Evolutionary conservation across 2,329 filamentous ascomycete species (phyloP).

Genomic region (Allantophomopsis lycopodina): DNA sequence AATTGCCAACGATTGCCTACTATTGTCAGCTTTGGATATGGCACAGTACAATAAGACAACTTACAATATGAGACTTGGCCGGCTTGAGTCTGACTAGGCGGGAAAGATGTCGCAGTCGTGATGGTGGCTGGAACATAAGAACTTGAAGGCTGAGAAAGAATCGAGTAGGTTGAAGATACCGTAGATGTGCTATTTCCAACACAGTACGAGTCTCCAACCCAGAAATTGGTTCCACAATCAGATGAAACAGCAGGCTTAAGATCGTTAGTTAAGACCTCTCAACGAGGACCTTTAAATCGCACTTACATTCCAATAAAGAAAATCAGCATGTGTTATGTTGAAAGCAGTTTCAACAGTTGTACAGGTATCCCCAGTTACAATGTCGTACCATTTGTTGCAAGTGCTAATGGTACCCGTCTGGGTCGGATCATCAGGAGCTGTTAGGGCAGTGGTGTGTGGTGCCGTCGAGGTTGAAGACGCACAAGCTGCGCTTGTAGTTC

Average conservation of each 20-base stretch:
- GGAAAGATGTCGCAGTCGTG: conserved; percentile 4
- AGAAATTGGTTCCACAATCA: too few species aligned
- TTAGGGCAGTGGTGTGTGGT: conserved; percentile 3
- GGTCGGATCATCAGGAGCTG: too few species aligned
- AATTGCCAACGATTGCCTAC: background rate
- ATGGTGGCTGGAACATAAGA: conserved; percentile 1
- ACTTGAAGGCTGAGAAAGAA: conserved; percentile 3
- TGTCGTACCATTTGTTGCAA: too few species aligned
- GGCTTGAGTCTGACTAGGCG: conserved; percentile 8
- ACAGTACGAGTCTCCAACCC: too few species aligned
- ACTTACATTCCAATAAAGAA: too few species aligned
- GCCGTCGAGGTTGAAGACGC: conserved; percentile 5
- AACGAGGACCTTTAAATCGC: too few species aligned
- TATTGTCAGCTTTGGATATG: background rate
- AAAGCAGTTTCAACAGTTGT: too few species aligned
- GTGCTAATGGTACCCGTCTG: too few species aligned
- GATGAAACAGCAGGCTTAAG: too few species aligned
- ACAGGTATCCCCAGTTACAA: too few species aligned
- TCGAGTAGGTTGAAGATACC: background rate
- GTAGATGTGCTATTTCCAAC: background rate
- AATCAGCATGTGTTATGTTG: too few species aligned
- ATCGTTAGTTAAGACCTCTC: too few species aligned
- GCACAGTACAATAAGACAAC: background rate
- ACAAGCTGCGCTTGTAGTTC: conserved; percentile 4
- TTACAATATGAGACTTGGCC: conserved; percentile 9